phyloP scores from a whole-genome alignment of 768 basidiomycete genomes.

The Tulasnella sp. region DNA sequence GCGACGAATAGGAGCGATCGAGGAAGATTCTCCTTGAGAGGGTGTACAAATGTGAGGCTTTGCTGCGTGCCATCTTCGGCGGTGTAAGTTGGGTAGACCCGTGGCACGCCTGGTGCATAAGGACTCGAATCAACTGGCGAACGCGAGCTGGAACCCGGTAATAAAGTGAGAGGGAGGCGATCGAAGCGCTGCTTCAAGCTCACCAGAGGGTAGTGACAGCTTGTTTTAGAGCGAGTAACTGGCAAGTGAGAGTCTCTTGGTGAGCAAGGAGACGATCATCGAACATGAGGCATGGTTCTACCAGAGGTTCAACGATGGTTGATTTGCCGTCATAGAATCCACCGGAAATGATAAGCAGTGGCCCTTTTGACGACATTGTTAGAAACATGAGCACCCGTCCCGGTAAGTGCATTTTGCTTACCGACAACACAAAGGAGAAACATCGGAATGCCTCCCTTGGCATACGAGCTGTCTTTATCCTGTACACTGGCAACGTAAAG shows the following conservation, averaged over 20 bases:
- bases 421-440: not conserved
- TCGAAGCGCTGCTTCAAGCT: too few species aligned
- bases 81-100: not conserved
- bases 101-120: not conserved
- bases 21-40: not conserved
- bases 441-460: not conserved
- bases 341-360: not conserved
- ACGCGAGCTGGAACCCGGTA: not conserved
- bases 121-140: not conserved
- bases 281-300: constrained; percentile 4
- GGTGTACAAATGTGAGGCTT: not conserved
- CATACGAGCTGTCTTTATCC: not conserved
- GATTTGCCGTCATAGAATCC: constrained; percentile 5
- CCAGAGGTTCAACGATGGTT: constrained; percentile 3
- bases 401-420: not conserved
- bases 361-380: not conserved
- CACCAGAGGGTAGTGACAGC: not conserved
- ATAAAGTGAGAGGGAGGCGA: not conserved
- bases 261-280: not conserved
- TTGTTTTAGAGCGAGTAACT: not conserved
- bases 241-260: not conserved
- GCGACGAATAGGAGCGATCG: not conserved
- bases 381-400: not conserved
- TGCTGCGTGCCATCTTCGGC: not conserved
- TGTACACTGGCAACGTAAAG: not conserved